Evolutionary conservation across 768 basidiomycete species (phyloP).

Genomic region (Trametopsis cervina): DNA sequence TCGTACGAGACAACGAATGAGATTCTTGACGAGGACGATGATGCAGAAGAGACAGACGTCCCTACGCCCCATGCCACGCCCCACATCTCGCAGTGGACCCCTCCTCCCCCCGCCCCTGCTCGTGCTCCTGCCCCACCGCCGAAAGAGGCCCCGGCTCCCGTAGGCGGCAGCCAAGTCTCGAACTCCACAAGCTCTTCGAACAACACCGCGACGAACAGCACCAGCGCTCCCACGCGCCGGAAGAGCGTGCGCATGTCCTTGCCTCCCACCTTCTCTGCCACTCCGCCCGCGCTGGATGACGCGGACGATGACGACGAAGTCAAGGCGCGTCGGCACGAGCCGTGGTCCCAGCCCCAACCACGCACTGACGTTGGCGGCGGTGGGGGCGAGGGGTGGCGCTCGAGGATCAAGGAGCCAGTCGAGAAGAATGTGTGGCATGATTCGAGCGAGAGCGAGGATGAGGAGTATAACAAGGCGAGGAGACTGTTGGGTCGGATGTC

Average conservation of each 20-base stretch:
- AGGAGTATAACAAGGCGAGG: constrained; percentile 55
- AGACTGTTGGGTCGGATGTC: constrained; percentile 41
- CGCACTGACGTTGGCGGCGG: constrained; percentile 8
- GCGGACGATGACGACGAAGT: constrained; percentile 23
- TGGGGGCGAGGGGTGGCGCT: constrained; percentile 19
- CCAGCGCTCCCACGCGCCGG: constrained; percentile 25
- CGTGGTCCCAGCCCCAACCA: constrained; percentile 17
- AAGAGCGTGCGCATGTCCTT: constrained; percentile 80
- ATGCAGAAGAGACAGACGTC: constrained; percentile 13
- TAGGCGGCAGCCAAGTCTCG: constrained; percentile 25
- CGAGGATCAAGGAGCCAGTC: constrained; percentile 13
- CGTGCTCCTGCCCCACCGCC: neutral
- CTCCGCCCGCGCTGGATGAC: constrained; percentile 58
- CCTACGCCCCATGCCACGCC: neutral
- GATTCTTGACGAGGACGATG: constrained; percentile 33
- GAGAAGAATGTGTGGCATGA: constrained; percentile 56
- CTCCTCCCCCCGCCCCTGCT: constrained; percentile 9
- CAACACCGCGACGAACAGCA: constrained; percentile 6
- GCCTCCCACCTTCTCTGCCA: constrained; percentile 66
- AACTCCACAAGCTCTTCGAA: constrained; percentile 21
- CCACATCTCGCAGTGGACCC: constrained; percentile 12
- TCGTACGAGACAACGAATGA: constrained; percentile 67
- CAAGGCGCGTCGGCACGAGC: constrained; percentile 12
- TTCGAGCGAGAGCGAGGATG: constrained; percentile 67
- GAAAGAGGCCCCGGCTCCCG: neutral